These are phyloP conservation scores for Pelargonium australe DNA, from an alignment of 441 rosid species.

Conservation along the genomic window DNA sequence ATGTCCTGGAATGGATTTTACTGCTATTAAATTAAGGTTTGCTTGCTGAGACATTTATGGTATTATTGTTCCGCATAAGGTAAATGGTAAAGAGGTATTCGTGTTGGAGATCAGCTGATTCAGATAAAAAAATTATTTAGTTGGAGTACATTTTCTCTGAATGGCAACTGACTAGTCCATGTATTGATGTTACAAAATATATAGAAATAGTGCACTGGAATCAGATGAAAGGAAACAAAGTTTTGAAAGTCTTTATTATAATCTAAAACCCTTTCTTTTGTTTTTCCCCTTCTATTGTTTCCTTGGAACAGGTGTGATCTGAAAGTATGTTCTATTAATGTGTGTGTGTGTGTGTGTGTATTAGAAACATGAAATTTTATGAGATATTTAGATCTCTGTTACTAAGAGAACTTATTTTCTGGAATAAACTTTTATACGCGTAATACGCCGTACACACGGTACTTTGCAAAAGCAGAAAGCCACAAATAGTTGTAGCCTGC, in stretches of 20 bases:
- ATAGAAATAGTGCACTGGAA: not conserved
- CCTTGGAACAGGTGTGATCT: not conserved
- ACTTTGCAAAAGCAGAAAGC: not conserved
- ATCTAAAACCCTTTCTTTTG: not conserved
- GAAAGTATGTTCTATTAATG: not conserved
- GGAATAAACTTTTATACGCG: not conserved
- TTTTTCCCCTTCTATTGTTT: not conserved
- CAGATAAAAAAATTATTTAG: not conserved
- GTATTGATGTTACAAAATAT: not conserved
- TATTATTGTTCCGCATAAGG: not conserved
- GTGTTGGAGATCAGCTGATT: not conserved
- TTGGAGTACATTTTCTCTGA: not conserved
- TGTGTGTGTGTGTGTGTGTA: too few species aligned
- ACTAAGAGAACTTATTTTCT: not conserved
- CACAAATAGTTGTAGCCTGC: conserved; percentile 7
- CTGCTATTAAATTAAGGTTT: not conserved
- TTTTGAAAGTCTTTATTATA: not conserved
- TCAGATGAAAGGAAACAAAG: not conserved
- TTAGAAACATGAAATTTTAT: not conserved
- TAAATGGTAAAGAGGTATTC: not conserved
- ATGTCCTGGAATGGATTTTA: not conserved
- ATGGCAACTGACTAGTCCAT: not conserved
- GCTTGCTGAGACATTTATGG: not conserved
- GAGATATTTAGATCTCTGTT: not conserved
- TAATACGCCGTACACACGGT: not conserved